Base-by-base conservation (phyloP, 2,329 filamentous ascomycete species). In the Penicillium sp. region DNA sequence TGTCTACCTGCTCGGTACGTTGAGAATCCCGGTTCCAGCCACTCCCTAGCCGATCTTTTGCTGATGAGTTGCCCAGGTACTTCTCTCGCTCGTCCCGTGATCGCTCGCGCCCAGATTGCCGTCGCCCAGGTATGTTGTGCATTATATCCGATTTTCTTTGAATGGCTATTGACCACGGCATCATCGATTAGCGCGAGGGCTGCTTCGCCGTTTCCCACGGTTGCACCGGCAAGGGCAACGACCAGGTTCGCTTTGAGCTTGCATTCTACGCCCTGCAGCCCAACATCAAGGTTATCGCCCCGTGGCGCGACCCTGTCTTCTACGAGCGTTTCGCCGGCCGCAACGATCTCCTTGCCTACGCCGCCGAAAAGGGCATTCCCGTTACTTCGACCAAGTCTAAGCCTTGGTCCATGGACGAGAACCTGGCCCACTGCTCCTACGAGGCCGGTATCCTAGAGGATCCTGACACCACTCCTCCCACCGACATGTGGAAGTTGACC, bases 401-500 rank as follows among this genome's bases (percentile, higher is more conserved):
- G 55, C 86, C 62, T 42, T 64, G 61, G 60, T 79, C 80, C 36
- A 62, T 79, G 76, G 64, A 67, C 37, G 60, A 64, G 53, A 70
- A 68, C 57, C 52, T 87, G 56, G 84, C 82, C 40, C 86, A 91
- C 57, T 71, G 68, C 64, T 67, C 60, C 46, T 94, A 93, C 67
- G 87, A 94, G 73, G 83, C 83, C 36, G 86, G 86, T 60, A 83
- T 67, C 35, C 51, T 69, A 36, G 67, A 71, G 53, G 67, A 81
- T 54, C 78, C 79, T 43, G 54, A 68, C 60, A 71, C 76, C 55
- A 80, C 82, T 43, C 79, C 86, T 25, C 85, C 86, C 39, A 74
- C 78, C 54, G 84, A 90, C 64, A 86, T 91, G 81, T 91, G 87
- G 87, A 90, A 59, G 53, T 53, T 68, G 58, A 85, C 82, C 42